Evolutionary conservation across 2,329 filamentous ascomycete species (phyloP).

Genomic region (Fusarium sp.): DNA sequence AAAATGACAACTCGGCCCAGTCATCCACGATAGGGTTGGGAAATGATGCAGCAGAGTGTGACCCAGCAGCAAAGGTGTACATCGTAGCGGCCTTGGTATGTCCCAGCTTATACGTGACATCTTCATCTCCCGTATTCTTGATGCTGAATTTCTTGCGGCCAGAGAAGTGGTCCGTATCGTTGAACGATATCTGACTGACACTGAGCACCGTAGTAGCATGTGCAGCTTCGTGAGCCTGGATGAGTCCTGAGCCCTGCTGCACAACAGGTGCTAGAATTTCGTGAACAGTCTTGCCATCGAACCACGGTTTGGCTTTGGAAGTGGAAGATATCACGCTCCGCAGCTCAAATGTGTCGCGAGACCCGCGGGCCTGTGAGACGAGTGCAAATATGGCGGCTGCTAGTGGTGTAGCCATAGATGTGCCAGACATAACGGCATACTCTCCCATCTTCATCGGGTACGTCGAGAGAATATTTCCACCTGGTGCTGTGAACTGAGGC

Average conservation of each 20-base stretch:
- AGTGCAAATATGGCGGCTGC: not conserved
- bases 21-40: not conserved
- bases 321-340: not conserved
- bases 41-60: not conserved
- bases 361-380: not conserved
- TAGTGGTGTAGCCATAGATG: not conserved
- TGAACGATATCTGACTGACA: not conserved
- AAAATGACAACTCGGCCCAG: not conserved
- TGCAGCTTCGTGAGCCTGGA: not conserved
- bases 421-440: not conserved
- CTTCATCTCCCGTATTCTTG: not conserved
- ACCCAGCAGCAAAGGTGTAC: not conserved
- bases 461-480: not conserved
- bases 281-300: not conserved
- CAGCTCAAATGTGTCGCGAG: not conserved
- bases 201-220: not conserved
- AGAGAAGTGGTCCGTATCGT: conserved; percentile 4
- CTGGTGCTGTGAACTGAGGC: not conserved
- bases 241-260: not conserved
- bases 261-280: not conserved
- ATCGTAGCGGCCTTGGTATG: not conserved
- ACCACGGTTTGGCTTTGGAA: not conserved
- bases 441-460: not conserved
- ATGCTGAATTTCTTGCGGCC: not conserved
- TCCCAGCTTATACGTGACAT: not conserved